These are phyloP conservation scores for Monilinia aucupariae DNA, from an alignment of 2,329 filamentous ascomycete species.

Conservation along the genomic window DNA sequence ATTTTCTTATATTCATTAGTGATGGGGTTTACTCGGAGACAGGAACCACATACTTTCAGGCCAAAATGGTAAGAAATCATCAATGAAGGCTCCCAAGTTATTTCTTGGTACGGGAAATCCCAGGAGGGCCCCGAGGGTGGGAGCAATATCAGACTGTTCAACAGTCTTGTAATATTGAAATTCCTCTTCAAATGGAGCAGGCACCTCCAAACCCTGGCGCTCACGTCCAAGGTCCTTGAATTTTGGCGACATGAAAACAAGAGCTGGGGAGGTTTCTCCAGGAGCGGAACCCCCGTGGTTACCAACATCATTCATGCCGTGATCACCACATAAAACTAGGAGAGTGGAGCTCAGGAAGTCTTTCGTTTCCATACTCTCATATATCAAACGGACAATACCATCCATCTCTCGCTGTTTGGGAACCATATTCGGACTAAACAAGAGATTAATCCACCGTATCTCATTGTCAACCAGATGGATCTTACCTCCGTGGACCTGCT, in stretches of 20 bases:
- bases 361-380: constrained; percentile 64
- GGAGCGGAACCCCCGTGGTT: constrained; percentile 93
- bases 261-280: constrained; percentile 87
- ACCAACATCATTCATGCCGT: constrained; percentile 99
- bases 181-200: constrained; percentile 56
- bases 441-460: constrained; percentile 20
- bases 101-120: constrained; percentile 87
- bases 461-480: background rate
- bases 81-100: constrained; percentile 80
- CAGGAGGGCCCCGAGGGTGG: constrained; percentile 78
- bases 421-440: constrained; percentile 72
- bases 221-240: constrained; percentile 65
- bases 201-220: constrained; percentile 42
- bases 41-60: constrained; percentile 45
- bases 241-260: constrained; percentile 87
- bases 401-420: constrained; percentile 96
- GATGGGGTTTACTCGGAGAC: background rate
- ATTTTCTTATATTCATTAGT: constrained; percentile 32
- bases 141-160: constrained; percentile 92
- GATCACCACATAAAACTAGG: constrained; percentile 83
- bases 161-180: constrained; percentile 80
- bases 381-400: constrained; percentile 68
- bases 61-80: constrained; percentile 76
- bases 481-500: constrained; percentile 73
- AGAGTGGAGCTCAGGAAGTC: constrained; percentile 71